phyloP scores from a whole-genome alignment of 2,329 filamentous ascomycete genomes.

The Ilyonectria mors-panacis region DNA sequence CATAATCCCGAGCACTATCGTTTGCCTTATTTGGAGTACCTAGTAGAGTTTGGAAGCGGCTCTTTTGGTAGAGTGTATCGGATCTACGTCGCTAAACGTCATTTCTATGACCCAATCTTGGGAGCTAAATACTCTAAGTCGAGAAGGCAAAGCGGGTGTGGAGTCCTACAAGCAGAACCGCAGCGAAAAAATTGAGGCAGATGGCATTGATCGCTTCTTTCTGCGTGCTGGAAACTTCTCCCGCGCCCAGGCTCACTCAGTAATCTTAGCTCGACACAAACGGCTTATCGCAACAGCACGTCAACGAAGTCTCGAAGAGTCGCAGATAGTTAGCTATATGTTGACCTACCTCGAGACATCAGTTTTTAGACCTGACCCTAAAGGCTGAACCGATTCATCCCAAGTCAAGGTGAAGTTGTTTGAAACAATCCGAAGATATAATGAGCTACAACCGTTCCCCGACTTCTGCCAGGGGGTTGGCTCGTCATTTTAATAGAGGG shows the following conservation, averaged over 20 bases:
- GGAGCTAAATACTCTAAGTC: not conserved
- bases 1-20: not conserved
- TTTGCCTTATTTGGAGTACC: not conserved
- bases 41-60: not conserved
- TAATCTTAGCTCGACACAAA: not conserved
- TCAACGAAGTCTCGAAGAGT: not conserved
- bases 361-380: not conserved
- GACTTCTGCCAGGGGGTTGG: not conserved
- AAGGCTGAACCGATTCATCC: not conserved
- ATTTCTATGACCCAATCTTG: constrained; percentile 3
- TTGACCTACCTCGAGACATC: constrained; percentile 9
- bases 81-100: constrained; percentile 2
- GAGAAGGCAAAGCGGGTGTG: not conserved
- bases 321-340: constrained; percentile 1
- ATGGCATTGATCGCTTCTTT: constrained; percentile 6
- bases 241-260: not conserved
- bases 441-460: not conserved
- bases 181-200: not conserved
- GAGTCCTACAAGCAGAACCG: not conserved
- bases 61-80: constrained; percentile 8
- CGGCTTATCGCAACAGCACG: not conserved
- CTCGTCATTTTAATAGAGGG: not conserved
- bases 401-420: not conserved
- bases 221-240: not conserved
- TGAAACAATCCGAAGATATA: not conserved